Conservation (phyloP, 805 yeast species). For the Candida patagonica region DNA sequence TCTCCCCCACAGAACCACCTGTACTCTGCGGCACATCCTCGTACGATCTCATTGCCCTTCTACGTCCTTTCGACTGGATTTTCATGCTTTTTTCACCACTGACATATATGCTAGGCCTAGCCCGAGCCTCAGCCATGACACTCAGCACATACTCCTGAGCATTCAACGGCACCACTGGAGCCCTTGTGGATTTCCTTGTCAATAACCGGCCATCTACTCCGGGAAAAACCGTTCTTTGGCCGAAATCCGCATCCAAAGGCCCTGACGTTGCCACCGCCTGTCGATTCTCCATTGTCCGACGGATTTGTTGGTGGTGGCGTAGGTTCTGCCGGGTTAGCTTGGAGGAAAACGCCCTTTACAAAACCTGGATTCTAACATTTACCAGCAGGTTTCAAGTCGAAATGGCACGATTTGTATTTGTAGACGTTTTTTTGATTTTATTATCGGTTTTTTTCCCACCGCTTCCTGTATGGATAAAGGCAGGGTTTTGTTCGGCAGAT, state of each 20-base stretch:
- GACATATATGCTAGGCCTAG: constrained; percentile 8
- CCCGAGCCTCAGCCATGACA: constrained; percentile 9
- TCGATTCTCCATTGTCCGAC: background rate
- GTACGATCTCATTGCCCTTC: constrained; percentile 5
- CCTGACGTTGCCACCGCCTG: background rate
- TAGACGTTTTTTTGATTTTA: constrained; percentile 59
- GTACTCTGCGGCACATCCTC: background rate
- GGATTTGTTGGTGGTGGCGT: too few relatives aligned
- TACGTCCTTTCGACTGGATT: background rate
- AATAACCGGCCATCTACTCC: constrained; percentile 1
- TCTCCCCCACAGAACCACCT: background rate
- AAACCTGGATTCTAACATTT: too few relatives aligned
- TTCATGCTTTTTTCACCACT: background rate
- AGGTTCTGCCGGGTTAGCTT: too few relatives aligned
- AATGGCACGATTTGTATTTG: constrained; percentile 23
- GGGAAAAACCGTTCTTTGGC: constrained; percentile 11
- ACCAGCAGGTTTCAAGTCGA: too few relatives aligned
- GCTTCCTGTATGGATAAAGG: constrained; percentile 62
- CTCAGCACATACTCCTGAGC: constrained; percentile 10
- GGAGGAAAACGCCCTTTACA: too few relatives aligned
- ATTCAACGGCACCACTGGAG: constrained; percentile 7
- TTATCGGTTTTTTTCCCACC: constrained; percentile 72
- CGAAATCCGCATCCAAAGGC: constrained; percentile 6
- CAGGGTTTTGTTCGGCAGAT: constrained; percentile 68
- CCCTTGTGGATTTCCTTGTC: background rate